Evolutionary conservation across 805 yeast genomes (phyloP).

Genomic region (Pichia eremophila): DNA sequence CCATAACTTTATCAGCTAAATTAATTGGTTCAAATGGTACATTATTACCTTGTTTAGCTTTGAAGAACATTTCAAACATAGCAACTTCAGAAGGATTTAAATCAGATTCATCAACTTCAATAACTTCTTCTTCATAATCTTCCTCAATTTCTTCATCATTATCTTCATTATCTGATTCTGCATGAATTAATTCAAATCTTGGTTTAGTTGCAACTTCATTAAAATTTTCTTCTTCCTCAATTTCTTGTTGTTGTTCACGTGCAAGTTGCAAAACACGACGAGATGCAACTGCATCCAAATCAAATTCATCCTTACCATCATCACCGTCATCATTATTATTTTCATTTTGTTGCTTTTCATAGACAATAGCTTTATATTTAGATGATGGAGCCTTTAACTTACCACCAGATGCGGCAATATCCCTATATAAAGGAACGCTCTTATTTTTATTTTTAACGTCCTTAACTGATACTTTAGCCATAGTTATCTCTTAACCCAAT

Average conservation of each 20-base stretch:
- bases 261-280: slow-evolving; percentile 85
- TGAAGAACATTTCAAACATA: slow-evolving; percentile 70
- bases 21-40: slow-evolving; percentile 41
- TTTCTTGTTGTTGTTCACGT: slow-evolving; percentile 84
- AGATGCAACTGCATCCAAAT: slow-evolving; percentile 72
- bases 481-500: slow-evolving; percentile 14
- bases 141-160: slow-evolving; percentile 10
- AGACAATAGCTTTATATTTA: slow-evolving; percentile 13
- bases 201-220: slow-evolving; percentile 18
- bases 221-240: slow-evolving; percentile 55
- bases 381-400: slow-evolving; percentile 37
- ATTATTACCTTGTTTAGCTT: slow-evolving; percentile 17
- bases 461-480: slow-evolving; percentile 59
- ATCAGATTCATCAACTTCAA: slow-evolving; percentile 45
- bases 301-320: slow-evolving; percentile 49
- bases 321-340: slow-evolving; percentile 30
- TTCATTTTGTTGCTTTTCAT: slow-evolving; percentile 6
- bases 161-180: slow-evolving; percentile 28
- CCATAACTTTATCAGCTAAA: slow-evolving; percentile 90
- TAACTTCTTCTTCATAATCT: slow-evolving; percentile 31
- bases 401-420: slow-evolving; percentile 68
- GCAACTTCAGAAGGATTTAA: slow-evolving; percentile 78
- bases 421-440: slow-evolving; percentile 75
- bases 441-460: slow-evolving; percentile 50
- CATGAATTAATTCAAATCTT: slow-evolving; percentile 24